These are phyloP conservation scores for Cinchona pubescens DNA, from an alignment of 257 asterid genomes.

Conservation along the genomic window DNA sequence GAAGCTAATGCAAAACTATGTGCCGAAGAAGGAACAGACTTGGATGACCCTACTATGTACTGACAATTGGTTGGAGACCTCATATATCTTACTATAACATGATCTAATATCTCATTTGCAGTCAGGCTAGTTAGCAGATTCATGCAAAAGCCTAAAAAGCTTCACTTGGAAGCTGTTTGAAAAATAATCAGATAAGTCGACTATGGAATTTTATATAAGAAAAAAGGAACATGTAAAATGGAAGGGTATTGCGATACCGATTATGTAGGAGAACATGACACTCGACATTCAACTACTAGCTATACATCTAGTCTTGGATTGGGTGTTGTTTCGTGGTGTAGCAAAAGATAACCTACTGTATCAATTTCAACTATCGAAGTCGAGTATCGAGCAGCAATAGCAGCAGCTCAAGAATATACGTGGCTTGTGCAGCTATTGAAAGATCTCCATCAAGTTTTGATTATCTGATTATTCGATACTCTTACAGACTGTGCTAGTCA, in stretches of 20 bases:
- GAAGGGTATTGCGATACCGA: constrained; percentile 1
- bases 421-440: neutral
- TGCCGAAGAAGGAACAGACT: neutral
- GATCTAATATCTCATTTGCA: neutral
- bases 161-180: neutral
- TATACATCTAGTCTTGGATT: neutral
- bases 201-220: neutral
- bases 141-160: neutral
- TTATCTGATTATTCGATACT: neutral
- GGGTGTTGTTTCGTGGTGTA: neutral
- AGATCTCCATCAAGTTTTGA: neutral
- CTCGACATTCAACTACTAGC: neutral
- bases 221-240: neutral
- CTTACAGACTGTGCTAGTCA: neutral
- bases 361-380: neutral
- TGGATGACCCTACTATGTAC: neutral
- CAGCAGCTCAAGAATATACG: neutral
- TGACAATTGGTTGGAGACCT: neutral
- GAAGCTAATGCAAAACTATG: neutral
- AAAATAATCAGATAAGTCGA: neutral
- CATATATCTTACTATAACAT: neutral
- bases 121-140: neutral
- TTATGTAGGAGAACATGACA: constrained; percentile 11
- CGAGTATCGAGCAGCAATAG: neutral
- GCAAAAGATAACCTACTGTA: neutral